These are phyloP conservation scores for Fonsecaea nubica DNA, from an alignment of 2,329 filamentous ascomycete genomes.

Conservation along the genomic window DNA sequence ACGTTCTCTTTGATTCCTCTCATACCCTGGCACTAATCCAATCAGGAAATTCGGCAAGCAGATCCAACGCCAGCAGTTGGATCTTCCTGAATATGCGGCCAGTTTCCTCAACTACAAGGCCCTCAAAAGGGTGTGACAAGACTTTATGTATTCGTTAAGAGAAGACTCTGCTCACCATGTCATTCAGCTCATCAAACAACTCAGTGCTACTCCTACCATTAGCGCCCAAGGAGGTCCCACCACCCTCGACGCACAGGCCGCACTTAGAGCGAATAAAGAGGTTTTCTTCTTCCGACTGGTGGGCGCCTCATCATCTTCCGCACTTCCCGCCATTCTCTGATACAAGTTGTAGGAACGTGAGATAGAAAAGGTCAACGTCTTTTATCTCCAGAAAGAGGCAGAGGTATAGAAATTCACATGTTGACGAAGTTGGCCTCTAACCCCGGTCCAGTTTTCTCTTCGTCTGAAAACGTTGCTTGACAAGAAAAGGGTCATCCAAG, in stretches of 20 bases:
- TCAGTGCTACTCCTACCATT: slow-evolving; percentile 88
- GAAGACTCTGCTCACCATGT: slow-evolving; percentile 38
- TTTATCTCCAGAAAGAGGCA: slow-evolving; percentile 96
- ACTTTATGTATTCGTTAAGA: slow-evolving; percentile 10
- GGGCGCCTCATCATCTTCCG: slow-evolving; percentile 40
- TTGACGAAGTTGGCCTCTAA: background rate
- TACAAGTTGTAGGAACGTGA: slow-evolving; percentile 76
- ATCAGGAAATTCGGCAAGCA: slow-evolving; percentile 99
- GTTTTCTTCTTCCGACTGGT: slow-evolving; percentile 99
- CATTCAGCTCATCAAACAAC: slow-evolving; percentile 91
- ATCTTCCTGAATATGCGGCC: slow-evolving; percentile 98
- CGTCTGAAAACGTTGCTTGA: slow-evolving; percentile 90
- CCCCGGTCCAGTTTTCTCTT: slow-evolving; percentile 75
- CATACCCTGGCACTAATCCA: slow-evolving; percentile 26
- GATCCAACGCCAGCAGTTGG: slow-evolving; percentile 97
- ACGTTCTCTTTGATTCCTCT: slow-evolving; percentile 19
- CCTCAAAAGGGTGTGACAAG: slow-evolving; percentile 81
- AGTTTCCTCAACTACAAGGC: slow-evolving; percentile 99
- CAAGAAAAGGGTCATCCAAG: slow-evolving; percentile 91
- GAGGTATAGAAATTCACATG: slow-evolving; percentile 67
- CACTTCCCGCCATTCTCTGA: slow-evolving; percentile 4
- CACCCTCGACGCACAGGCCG: slow-evolving; percentile 48
- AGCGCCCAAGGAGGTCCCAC: slow-evolving; percentile 71
- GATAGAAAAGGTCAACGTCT: slow-evolving; percentile 96
- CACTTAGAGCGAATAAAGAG: slow-evolving; percentile 94